These are phyloP conservation scores for Hypomontagnella submonticulosa DNA, from an alignment of 495 filamentous ascomycete genomes.

Conservation along the genomic window DNA sequence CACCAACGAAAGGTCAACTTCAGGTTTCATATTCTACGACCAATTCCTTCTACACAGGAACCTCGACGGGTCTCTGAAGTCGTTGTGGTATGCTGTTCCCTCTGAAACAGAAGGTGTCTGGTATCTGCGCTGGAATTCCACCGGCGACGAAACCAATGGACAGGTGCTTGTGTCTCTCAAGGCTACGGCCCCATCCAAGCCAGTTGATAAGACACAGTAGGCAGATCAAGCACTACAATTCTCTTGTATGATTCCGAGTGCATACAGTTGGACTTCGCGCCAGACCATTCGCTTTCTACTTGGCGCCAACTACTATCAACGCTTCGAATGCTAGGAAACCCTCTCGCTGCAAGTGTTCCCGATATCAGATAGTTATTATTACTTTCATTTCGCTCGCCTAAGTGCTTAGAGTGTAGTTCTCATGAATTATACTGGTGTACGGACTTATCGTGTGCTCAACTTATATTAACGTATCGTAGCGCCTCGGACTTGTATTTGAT, in stretches of 20 bases:
- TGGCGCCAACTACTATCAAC: no score
- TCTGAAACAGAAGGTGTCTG: constrained; percentile 41
- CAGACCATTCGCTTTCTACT: no score
- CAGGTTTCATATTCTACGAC: constrained; percentile 52
- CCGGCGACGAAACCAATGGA: constrained; percentile 37
- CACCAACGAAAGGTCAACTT: constrained; percentile 30
- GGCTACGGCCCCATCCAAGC: constrained; percentile 42
- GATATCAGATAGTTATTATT: no score
- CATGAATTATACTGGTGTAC: no score
- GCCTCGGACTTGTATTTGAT: no score
- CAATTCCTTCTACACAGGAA: constrained; percentile 45
- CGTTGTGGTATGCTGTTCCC: constrained; percentile 48
- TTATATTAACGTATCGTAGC: no score
- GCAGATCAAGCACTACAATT: not conserved
- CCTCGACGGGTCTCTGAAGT: constrained; percentile 43
- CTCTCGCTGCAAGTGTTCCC: no score
- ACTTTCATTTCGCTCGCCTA: no score
- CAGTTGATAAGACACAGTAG: not conserved
- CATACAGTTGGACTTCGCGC: no score
- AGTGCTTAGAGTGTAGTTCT: no score
- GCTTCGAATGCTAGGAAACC: no score
- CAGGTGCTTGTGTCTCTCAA: constrained; percentile 42
- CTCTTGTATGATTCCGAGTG: not conserved
- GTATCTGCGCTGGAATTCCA: constrained; percentile 50
- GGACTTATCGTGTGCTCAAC: no score